Evolutionary conservation across 345 rosid genomes (phyloP).

Genomic region (Arabis alpina): DNA sequence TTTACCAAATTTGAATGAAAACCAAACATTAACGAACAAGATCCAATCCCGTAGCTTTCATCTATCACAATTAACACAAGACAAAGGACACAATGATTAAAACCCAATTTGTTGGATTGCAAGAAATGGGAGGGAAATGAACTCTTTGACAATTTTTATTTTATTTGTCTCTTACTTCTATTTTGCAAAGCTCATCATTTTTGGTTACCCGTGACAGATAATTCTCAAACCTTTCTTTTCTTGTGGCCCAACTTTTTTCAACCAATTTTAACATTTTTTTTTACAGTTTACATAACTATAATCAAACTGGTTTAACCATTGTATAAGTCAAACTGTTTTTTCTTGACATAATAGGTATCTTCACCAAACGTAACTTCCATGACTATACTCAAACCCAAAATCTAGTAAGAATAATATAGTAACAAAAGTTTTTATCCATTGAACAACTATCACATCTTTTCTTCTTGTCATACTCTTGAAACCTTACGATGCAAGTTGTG

Average conservation of each 20-base stretch:
- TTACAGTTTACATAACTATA: no score
- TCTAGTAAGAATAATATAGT: background rate
- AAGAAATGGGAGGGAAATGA: background rate
- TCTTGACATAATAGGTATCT: background rate
- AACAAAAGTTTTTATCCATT: background rate
- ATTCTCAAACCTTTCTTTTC: conserved; percentile 26
- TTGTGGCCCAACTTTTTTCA: conserved; percentile 21
- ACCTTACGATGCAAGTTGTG: conserved; percentile 14
- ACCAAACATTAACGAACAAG: background rate
- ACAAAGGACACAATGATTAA: background rate
- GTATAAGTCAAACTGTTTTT: background rate
- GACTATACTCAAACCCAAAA: background rate
- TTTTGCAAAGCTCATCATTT: conserved; percentile 1
- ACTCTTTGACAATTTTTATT: background rate
- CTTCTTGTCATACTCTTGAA: conserved; percentile 12
- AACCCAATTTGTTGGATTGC: conserved; percentile 11
- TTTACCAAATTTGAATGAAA: background rate
- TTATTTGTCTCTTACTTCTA: conserved; percentile 8
- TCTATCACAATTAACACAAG: background rate
- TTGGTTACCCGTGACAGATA: conserved; percentile 40
- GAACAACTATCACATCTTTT: background rate
- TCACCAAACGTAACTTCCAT: background rate
- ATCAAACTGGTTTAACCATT: background rate
- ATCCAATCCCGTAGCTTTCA: conserved; percentile 4
- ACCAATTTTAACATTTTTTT: background rate